Base-by-base conservation (phyloP, 2,329 filamentous ascomycete species). In the Fusarium nanum region DNA sequence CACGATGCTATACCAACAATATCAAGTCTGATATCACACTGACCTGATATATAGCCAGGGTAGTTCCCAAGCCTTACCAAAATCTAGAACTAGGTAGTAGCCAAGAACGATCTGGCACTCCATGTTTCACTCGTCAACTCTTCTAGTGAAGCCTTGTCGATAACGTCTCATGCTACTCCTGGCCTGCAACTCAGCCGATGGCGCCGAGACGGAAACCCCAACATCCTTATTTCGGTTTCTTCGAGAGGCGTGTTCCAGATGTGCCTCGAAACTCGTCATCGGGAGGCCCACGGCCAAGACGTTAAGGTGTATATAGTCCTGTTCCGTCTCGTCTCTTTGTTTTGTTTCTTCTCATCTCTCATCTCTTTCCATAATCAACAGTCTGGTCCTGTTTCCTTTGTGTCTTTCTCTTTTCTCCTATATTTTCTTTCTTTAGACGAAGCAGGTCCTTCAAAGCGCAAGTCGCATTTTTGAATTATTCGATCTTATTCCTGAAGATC, bases 371-470 rank as follows among this genome's bases (percentile, higher is more conserved):
- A 62, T 70, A 65, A 48, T 63, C 58, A 71, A 73, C 75, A 74
- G 73, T 73, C 64, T 66, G 62, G 62, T 52, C 62, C 62, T 65
- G 62, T 70, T 73, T 75, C 75, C 69, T 49, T 56, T 70, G 73
- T 76, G 75, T 76, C 67, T 64, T 67, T 68, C 59, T 70, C 52
- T 64, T 67, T 76, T 72, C 49, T 68, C 73, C 61, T 68, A 69
- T 76, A 69, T 76, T 49, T 44, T 61, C 25, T 56, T 70, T 76
- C 63, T 76, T 71, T 71, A 60, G 32, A 64, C 73, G 63, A 76
- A 72, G 74, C 74, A 74, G 77, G 75, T 75, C 73, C 74, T 75
- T 75, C 57, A 70, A 65, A 75, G 78, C 76, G 76, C 75, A 64
- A 75, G 75, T 76, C 73, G 73, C 67, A 68, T 74, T 71, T 47